These are phyloP conservation scores for Tetraselmis chui DNA, from an alignment of 139 green algal species.

Conservation along the genomic window DNA sequence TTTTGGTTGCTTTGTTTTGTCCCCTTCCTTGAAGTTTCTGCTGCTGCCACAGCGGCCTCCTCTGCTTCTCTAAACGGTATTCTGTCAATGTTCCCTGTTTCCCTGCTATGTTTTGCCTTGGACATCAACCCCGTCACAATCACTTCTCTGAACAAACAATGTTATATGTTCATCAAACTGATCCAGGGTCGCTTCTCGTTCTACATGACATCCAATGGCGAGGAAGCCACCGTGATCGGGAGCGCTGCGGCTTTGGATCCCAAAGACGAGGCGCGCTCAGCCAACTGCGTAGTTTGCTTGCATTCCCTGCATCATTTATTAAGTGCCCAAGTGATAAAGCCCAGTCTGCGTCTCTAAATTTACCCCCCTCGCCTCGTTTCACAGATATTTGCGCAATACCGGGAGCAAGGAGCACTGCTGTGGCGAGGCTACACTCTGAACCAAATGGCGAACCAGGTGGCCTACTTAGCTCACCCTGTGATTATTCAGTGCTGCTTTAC, in stretches of 20 bases:
- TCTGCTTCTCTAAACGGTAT: too few species aligned
- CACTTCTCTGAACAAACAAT: not conserved
- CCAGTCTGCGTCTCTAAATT: not conserved
- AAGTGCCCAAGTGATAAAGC: not conserved
- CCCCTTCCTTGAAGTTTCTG: too few species aligned
- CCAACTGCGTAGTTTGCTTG: not conserved
- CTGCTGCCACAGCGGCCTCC: too few species aligned
- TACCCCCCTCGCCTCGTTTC: not conserved
- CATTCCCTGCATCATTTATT: constrained; percentile 1
- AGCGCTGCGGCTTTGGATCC: constrained; percentile 67
- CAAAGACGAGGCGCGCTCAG: constrained; percentile 52
- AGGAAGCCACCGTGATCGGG: constrained; percentile 80
- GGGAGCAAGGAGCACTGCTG: constrained; percentile 87
- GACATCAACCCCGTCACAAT: too few species aligned
- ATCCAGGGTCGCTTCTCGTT: constrained; percentile 83
- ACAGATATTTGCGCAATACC: constrained; percentile 82
- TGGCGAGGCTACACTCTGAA: constrained; percentile 76
- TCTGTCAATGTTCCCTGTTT: too few species aligned
- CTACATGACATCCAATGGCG: constrained; percentile 85
- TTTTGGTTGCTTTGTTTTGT: too few species aligned
- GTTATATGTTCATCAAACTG: not conserved
- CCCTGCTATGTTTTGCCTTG: too few species aligned
- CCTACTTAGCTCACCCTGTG: too few species aligned
- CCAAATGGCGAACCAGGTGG: constrained; percentile 88
- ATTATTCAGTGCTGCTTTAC: too few species aligned